A percentile compares a stretch with the other conserved stretches of the same genome.
phyloP scores from a whole-genome alignment of 805 yeast species.

The Priceomyces castillae region DNA sequence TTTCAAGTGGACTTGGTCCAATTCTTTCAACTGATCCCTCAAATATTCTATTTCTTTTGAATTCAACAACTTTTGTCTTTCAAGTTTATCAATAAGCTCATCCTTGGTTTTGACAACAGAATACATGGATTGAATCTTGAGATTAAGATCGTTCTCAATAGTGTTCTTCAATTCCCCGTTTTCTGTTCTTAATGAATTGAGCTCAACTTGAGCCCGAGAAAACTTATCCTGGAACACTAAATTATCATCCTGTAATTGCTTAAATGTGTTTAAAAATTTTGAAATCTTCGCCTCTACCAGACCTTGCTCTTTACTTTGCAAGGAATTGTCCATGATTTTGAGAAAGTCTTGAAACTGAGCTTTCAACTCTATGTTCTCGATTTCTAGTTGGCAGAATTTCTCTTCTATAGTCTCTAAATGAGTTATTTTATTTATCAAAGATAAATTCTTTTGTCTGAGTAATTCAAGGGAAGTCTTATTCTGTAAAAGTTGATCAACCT shows the following conservation, averaged over 20 bases:
- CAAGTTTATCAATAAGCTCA: conserved; percentile 34
- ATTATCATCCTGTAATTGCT: conserved; percentile 28
- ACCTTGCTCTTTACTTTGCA: conserved; percentile 13
- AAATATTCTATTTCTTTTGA: conserved; percentile 57
- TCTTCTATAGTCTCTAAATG: conserved; percentile 42
- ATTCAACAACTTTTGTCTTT: conserved; percentile 52
- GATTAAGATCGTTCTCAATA: conserved; percentile 12
- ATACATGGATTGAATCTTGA: conserved; percentile 13
- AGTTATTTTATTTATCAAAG: conserved; percentile 38
- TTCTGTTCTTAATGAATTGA: conserved; percentile 17
- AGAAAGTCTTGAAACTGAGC: conserved; percentile 47
- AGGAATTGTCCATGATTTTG: conserved; percentile 37
- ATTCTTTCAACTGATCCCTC: conserved; percentile 51
- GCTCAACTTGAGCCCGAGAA: conserved; percentile 18
- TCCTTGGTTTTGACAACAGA: conserved; percentile 13
- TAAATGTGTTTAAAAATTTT: conserved; percentile 38
- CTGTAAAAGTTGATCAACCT: conserved; percentile 49
- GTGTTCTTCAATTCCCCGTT: conserved; percentile 10
- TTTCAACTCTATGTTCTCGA: conserved; percentile 48
- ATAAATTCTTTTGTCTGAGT: conserved; percentile 52
- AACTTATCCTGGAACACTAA: conserved; percentile 38
- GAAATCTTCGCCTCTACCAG: conserved; percentile 24
- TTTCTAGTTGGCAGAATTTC: conserved; percentile 45
- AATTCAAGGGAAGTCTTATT: conserved; percentile 49
- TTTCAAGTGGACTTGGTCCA: conserved; percentile 34